A percentile compares a stretch with the other conserved stretches of the same genome.
Conservation (phyloP, 805 yeast species). For the Wickerhamiella spandovensis region DNA sequence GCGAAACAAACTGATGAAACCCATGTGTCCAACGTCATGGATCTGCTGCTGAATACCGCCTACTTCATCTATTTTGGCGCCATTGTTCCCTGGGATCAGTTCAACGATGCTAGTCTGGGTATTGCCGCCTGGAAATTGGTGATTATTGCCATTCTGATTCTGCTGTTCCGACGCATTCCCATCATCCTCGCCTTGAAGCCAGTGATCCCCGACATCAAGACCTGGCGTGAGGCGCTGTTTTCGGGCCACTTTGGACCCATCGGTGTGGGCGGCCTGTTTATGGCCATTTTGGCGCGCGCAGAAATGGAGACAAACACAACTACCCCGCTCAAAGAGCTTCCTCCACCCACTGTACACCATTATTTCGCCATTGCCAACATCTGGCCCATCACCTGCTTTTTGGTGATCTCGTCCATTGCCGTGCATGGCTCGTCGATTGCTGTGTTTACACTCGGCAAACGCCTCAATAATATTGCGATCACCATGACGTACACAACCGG, state of each 20-base stretch:
- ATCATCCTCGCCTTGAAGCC: slow-evolving; percentile 65
- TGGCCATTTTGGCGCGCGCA: slow-evolving; percentile 64
- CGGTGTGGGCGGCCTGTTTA: slow-evolving; percentile 88
- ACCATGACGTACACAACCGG: slow-evolving; percentile 78
- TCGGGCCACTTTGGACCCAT: slow-evolving; percentile 96
- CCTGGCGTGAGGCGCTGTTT: slow-evolving; percentile 89
- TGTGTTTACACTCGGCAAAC: slow-evolving; percentile 62
- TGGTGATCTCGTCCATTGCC: slow-evolving; percentile 67
- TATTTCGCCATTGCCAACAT: slow-evolving; percentile 47
- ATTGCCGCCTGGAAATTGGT: slow-evolving; percentile 68
- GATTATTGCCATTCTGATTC: slow-evolving; percentile 56
- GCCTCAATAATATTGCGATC: slow-evolving; percentile 81
- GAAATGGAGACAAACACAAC: slow-evolving; percentile 48
- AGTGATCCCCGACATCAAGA: slow-evolving; percentile 70
- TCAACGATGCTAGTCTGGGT: slow-evolving; percentile 48
- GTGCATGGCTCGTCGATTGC: slow-evolving; percentile 91
- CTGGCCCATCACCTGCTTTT: slow-evolving; percentile 76
- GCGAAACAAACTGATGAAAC: slow-evolving; percentile 70
- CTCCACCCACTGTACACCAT: slow-evolving; percentile 35
- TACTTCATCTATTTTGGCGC: slow-evolving; percentile 87
- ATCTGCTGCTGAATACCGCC: slow-evolving; percentile 65
- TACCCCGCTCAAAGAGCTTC: slow-evolving; percentile 42
- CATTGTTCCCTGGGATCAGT: slow-evolving; percentile 76
- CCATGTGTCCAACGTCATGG: slow-evolving; percentile 83
- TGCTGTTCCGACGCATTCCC: slow-evolving; percentile 70